Base-by-base conservation (phyloP, 495 filamentous ascomycete genomes). In the Daldinia caldariorum region DNA sequence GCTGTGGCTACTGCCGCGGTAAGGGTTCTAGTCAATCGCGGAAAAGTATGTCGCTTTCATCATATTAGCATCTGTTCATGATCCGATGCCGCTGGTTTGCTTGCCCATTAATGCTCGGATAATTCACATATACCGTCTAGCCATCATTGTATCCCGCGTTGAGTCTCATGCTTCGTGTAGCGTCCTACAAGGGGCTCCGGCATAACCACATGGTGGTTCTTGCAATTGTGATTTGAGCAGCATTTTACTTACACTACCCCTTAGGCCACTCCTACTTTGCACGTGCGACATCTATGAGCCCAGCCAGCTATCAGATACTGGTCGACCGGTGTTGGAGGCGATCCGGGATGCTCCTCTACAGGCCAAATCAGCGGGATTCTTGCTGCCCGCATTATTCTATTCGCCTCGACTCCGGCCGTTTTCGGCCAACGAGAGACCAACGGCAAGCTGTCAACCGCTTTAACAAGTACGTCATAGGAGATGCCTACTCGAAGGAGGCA, bases 331-430 rank as follows among this genome's bases (percentile, higher is more conserved):
- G 93, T 69, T 99, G 94, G 94, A 88, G 95, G 79, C 86, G 95
- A 81, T 97, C 88, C 58, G 85, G 79, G 8, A 87, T 83, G n/a
- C 82, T 94, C n/a, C 86, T 97, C 70, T 99, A 99, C 83, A 93
- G 95, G 71, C 95, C 93, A 60, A 93, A 98, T 78, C 87, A 90
- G 72, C 85, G 81, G 50, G 81, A 88, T 61, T 92, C 93, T 61
- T 99, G 95, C 75, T 99, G 95, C 76, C 93, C 94, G n/a, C 93
- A 97, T 68, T 97, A 98, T 78, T 96, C 94, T 1, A 89, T 98
- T 69, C 89, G 95, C 58, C 84, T 97, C 51, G 89, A 94, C 75
- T 90, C 89, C 6, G 78, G 83, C 10, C 81, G 82, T 39, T 95
- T 92, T 79, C 87, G 88, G 71, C 80, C 94, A 49, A 83, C 87